phyloP scores from a whole-genome alignment of 192 early-diverging fungal genomes.

The Allomyces macrogynus region DNA sequence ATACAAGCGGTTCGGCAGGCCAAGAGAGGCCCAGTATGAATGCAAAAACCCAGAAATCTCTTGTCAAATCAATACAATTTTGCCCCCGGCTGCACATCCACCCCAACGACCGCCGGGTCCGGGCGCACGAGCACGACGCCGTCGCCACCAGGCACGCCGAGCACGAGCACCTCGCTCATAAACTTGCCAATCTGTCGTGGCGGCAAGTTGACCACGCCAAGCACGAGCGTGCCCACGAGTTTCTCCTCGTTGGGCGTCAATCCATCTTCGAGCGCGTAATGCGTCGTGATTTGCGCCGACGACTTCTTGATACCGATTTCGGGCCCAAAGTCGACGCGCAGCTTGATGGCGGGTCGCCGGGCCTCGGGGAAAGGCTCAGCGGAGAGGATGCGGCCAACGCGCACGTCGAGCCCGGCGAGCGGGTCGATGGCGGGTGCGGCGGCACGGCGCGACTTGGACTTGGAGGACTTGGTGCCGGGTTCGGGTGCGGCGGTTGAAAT shows the following conservation, averaged over 20 bases:
- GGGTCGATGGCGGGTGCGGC: background rate
- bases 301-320: background rate
- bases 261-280: background rate
- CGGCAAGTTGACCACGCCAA: background rate
- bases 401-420: background rate
- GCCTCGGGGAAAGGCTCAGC: background rate
- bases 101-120: background rate
- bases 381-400: background rate
- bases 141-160: background rate
- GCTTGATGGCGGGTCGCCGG: conserved; percentile 1
- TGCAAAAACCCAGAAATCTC: too few relatives aligned
- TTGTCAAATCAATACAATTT: too few relatives aligned
- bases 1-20: too few relatives aligned
- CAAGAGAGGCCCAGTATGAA: too few relatives aligned
- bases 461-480: too few relatives aligned
- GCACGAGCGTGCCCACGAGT: background rate
- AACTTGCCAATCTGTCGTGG: conserved; percentile 1
- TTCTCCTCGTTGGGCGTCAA: background rate
- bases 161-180: background rate
- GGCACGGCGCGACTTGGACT: too few relatives aligned
- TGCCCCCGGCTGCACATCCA: background rate
- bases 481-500: too few relatives aligned
- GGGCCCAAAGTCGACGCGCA: background rate
- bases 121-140: conserved; percentile 1
- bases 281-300: background rate